Base-by-base conservation (phyloP, 2,329 filamentous ascomycete genomes). In the Epichloe aotearoae region DNA sequence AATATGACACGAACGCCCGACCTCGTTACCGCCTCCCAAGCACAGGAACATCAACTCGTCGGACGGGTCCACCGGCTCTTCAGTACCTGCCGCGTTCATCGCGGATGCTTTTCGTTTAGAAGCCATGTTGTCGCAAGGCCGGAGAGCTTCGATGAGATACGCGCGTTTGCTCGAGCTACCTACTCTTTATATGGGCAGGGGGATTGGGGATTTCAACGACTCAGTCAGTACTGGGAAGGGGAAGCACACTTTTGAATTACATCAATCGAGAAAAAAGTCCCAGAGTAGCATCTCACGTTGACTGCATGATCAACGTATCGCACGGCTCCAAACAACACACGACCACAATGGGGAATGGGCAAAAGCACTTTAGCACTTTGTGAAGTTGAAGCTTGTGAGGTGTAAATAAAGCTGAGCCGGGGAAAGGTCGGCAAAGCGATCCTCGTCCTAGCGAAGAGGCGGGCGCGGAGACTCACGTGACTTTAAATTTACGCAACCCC, bases 31-130 rank as follows among this genome's bases (percentile, higher is more conserved):
- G 54, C 93, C 93, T 54, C 93, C 93, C 38, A 98, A 73, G 61
- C 88, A 94, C 50, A 95, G 78, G 62, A 98, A 98, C 72, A 89
- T 86, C 52, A 98, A 79, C 73, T 97, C 89, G 64, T 98, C 93
- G 1, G 89, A 81, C 4, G 93, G 89, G 61, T 97, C 91, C 52
- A 95, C 84, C 1, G 89, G 88, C 61, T 96, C 89, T 52, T 96
- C 88, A 41, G 83, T 77, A 14, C 69, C 71, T 5, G 73, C 66
- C 48, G 80, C 72, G 50, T 80, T 79, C 76, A 94, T 84, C 10
- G 84, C 84, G 52, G 80, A 79, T 46, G 85, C 86, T 68, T 96
- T 96, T 62, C 91, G 82, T 71, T 97, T 97, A 50, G 88, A 82
- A n/a, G 91, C 84, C 91, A 97, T 97, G 53, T 46, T 71, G 54